phyloP scores from a whole-genome alignment of 257 asterid species.

The Anisodus tanguticus region DNA sequence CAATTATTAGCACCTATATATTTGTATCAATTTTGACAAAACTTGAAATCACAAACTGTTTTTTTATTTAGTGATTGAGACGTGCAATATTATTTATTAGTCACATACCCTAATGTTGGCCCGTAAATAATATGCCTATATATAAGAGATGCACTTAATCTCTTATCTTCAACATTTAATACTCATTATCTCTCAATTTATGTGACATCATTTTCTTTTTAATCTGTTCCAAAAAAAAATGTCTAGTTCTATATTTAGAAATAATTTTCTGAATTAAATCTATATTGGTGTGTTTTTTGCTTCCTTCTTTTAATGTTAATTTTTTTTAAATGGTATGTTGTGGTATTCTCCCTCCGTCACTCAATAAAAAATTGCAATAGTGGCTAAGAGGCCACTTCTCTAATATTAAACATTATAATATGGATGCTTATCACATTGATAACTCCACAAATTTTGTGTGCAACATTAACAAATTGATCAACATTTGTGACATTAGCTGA shows the following conservation, averaged over 20 bases:
- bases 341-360: neutral
- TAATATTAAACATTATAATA: neutral
- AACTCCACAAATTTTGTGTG: neutral
- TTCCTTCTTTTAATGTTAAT: neutral
- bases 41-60: neutral
- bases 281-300: neutral
- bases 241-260: too few relatives aligned
- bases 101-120: neutral
- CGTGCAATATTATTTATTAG: neutral
- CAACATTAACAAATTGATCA: neutral
- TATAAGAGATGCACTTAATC: neutral
- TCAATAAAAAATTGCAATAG: neutral
- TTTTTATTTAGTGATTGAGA: constrained; percentile 9
- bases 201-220: too few relatives aligned
- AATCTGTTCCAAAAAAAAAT: too few relatives aligned
- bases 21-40: neutral
- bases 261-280: neutral
- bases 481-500: neutral
- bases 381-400: neutral
- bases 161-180: neutral
- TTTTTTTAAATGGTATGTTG: neutral
- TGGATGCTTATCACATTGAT: neutral
- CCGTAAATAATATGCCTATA: neutral
- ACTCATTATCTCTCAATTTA: too few relatives aligned
- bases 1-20: neutral